Evolutionary conservation across 2,329 filamentous ascomycete species (phyloP), one percentile per base, ranked within the genome.

Genomic region (Ilyonectria destructans): DNA sequence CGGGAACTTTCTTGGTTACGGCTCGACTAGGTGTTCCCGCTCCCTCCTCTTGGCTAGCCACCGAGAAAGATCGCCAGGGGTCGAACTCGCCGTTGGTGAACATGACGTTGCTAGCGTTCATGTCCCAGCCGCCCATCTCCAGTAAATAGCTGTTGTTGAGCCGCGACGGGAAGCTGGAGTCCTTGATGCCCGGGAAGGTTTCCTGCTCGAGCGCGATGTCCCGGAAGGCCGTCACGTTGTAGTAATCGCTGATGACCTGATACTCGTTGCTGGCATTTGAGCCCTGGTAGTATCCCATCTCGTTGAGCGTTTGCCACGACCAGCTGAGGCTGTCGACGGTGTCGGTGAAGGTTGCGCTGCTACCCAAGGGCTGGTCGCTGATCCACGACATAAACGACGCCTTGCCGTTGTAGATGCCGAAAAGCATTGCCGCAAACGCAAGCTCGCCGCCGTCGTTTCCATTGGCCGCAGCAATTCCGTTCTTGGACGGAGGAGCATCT

Each of bases 101-200:
- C 65, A 78, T 72, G 65, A 77, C 71, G 56, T 72, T 72, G 68
- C 62, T 69, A 21, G 65, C 71, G 54, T 56, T 69, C 69, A 74
- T 72, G 60, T 75, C 60, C 78, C 78, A 80, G 3, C 77, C 77
- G n/a, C 72, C 69, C 33, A 72, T 66, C 51, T 64, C 74, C 54
- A 78, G 71, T 26, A 85, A 82, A 72, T 86, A 82, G 70, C 85
- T 86, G 51, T 66, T 63, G 46, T 55, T 62, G 21, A 33, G 52
- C 26, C 35, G 17, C 1, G 40, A 21, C 0, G 69, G 69, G 40
- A 69, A 59, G 29, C 51, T 51, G 6, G 63, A 65, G 13, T 56
- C 35, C 12, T 26, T 21, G 43, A 66, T 65, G 21, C 17, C 7
- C 19, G 52, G 23, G 46, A 66, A 66, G 17, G 21, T 37, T 1